Evolutionary conservation across 192 early-diverging fungal genomes (phyloP).

Genomic region (Blastocladiella britannica): DNA sequence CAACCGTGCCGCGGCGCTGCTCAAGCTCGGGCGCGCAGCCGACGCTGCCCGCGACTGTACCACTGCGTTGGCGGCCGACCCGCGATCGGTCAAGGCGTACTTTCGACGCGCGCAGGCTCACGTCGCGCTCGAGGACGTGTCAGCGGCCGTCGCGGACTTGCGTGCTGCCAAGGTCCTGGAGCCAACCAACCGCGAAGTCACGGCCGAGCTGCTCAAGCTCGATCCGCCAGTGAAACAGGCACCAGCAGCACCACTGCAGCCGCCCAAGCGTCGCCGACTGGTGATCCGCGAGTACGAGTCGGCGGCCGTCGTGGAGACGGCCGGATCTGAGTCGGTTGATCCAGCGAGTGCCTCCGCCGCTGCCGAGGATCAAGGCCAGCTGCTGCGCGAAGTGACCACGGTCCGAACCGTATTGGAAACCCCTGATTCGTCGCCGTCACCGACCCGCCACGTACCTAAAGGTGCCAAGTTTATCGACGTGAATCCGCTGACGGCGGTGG

Average conservation of each 20-base stretch:
- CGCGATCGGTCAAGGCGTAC: slow-evolving; percentile 54
- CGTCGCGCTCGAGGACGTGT: slow-evolving; percentile 20
- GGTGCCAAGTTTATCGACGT: too few relatives aligned
- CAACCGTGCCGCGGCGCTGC: slow-evolving; percentile 62
- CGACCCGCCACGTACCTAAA: too few relatives aligned
- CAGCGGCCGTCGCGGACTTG: slow-evolving; percentile 41
- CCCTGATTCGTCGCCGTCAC: too few relatives aligned
- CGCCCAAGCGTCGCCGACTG: background rate
- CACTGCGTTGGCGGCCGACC: slow-evolving; percentile 28
- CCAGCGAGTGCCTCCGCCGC: too few relatives aligned
- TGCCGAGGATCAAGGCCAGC: too few relatives aligned
- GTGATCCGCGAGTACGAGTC: background rate
- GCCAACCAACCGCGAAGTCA: slow-evolving; percentile 38
- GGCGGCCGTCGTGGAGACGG: too few relatives aligned
- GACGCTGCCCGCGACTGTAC: slow-evolving; percentile 15
- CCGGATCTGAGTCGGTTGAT: too few relatives aligned
- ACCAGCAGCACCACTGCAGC: background rate
- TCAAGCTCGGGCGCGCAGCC: slow-evolving; percentile 45
- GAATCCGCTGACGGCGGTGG: too few relatives aligned
- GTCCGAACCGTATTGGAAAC: too few relatives aligned
- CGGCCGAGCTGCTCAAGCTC: slow-evolving; percentile 35
- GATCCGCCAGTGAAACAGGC: background rate
- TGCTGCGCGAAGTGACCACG: too few relatives aligned
- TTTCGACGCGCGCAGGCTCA: slow-evolving; percentile 53
- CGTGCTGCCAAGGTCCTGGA: slow-evolving; percentile 39